Percentiles rank a stretch among this genome's conserved stretches.
phyloP scores from a whole-genome alignment of 257 asterid species.

The Solanum verrucosum region DNA sequence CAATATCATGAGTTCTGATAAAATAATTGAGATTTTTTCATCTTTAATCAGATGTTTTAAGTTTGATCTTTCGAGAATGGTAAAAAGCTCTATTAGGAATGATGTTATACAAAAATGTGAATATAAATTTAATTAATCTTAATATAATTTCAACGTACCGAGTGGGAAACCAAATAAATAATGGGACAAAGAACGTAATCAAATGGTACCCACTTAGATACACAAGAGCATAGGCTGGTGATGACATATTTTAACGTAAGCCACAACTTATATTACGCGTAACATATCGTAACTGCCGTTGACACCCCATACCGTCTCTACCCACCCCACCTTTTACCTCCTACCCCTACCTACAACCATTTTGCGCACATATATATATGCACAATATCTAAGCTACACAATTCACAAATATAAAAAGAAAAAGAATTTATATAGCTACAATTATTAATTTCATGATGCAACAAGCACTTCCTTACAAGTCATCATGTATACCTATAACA shows the following conservation, averaged over 20 bases:
- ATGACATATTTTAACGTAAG: slow-evolving; percentile 32
- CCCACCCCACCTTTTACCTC: not conserved
- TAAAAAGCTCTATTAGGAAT: no score
- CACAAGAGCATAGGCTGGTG: not conserved
- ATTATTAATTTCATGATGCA: slow-evolving; percentile 17
- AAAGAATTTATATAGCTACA: not conserved
- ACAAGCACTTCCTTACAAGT: slow-evolving; percentile 31
- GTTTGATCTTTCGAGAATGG: no score
- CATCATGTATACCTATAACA: slow-evolving; percentile 15
- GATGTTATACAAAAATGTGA: no score
- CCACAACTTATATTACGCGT: slow-evolving; percentile 29
- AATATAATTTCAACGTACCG: accelerated
- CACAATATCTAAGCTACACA: not conserved
- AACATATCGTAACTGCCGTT: slow-evolving; percentile 23
- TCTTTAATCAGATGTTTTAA: no score
- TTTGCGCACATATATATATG: not conserved
- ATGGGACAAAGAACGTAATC: not conserved
- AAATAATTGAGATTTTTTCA: no score
- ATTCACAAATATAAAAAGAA: no score
- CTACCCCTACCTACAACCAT: not conserved
- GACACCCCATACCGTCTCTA: not conserved
- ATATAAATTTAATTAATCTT: not conserved
- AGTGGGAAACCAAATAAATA: not conserved
- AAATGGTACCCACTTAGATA: not conserved
- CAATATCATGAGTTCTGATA: not conserved